Percentiles rank a stretch among this genome's conserved stretches.
These are phyloP conservation scores for Penicillium sp. DNA, from an alignment of 2,329 filamentous ascomycete species.

Conservation along the genomic window DNA sequence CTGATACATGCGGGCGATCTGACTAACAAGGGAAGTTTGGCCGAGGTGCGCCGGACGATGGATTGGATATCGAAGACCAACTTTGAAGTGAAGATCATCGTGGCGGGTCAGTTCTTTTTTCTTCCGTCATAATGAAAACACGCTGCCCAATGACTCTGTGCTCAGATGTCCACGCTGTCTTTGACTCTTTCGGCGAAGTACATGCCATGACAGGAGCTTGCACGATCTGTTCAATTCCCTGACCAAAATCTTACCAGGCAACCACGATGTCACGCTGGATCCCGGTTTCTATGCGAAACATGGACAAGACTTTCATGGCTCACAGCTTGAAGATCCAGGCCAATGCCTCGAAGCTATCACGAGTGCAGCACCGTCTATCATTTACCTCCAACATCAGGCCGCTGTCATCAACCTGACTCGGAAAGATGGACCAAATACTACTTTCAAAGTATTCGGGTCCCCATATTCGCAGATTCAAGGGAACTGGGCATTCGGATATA, in stretches of 20 bases:
- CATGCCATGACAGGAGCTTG: not conserved
- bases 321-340: constrained; percentile 44
- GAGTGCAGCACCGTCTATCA: constrained; percentile 43
- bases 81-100: constrained; percentile 56
- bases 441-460: constrained; percentile 59
- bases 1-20: constrained; percentile 61
- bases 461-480: constrained; percentile 51
- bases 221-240: not conserved
- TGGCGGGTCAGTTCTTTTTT: constrained; percentile 48
- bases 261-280: constrained; percentile 60
- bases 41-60: constrained; percentile 53
- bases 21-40: constrained; percentile 55
- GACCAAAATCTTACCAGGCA: constrained; percentile 42
- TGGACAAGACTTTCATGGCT: constrained; percentile 45
- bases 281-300: constrained; percentile 47
- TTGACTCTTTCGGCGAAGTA: not conserved
- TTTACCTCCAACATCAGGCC: constrained; percentile 54
- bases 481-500: constrained; percentile 59
- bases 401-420: constrained; percentile 45
- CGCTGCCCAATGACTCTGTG: not conserved
- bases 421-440: constrained; percentile 47
- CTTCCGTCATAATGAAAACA: not conserved
- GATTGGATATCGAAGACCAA: constrained; percentile 55
- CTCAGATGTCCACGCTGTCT: not conserved
- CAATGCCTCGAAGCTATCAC: constrained; percentile 47